Percentiles rank a stretch among this genome's conserved stretches.
These are phyloP conservation scores for Trichophaea hybrida DNA, from an alignment of 2,329 filamentous ascomycete genomes.

Conservation along the genomic window DNA sequence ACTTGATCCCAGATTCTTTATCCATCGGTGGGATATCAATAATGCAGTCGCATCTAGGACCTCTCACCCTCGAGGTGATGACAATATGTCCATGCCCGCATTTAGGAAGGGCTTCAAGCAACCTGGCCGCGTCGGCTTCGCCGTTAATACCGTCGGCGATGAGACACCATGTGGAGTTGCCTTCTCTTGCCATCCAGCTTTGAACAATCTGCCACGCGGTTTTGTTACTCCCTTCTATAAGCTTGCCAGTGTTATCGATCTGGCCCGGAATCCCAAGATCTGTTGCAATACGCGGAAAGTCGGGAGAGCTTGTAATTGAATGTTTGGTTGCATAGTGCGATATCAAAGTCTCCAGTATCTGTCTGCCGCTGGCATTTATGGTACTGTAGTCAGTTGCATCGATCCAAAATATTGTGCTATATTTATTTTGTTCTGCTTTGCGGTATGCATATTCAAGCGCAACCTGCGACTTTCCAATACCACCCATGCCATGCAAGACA, in stretches of 20 bases:
- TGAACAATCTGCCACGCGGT: not conserved
- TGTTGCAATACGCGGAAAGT: slow-evolving; percentile 12
- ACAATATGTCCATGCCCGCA: not conserved
- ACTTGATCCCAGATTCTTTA: not conserved
- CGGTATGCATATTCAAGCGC: slow-evolving; percentile 23
- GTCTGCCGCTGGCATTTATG: slow-evolving; percentile 8
- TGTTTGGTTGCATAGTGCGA: slow-evolving; percentile 11
- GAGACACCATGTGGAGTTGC: not conserved
- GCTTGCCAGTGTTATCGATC: slow-evolving; percentile 5
- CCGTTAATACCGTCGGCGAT: not conserved
- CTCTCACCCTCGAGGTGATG: not conserved
- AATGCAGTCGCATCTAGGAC: not conserved
- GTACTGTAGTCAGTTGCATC: slow-evolving; percentile 15
- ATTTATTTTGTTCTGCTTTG: slow-evolving; percentile 7
- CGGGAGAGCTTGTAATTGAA: not conserved
- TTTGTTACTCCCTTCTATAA: not conserved
- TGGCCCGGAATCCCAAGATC: slow-evolving; percentile 10
- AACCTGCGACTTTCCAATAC: slow-evolving; percentile 27
- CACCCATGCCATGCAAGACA: slow-evolving; percentile 24
- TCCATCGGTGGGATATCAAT: not conserved
- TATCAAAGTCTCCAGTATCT: slow-evolving; percentile 11
- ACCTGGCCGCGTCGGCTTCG: not conserved
- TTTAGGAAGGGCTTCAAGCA: not conserved
- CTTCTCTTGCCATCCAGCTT: not conserved
- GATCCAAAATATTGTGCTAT: slow-evolving; percentile 26